Base-by-base conservation (phyloP, 352 stramenopile genomes). In the Pythium diclinum region DNA sequence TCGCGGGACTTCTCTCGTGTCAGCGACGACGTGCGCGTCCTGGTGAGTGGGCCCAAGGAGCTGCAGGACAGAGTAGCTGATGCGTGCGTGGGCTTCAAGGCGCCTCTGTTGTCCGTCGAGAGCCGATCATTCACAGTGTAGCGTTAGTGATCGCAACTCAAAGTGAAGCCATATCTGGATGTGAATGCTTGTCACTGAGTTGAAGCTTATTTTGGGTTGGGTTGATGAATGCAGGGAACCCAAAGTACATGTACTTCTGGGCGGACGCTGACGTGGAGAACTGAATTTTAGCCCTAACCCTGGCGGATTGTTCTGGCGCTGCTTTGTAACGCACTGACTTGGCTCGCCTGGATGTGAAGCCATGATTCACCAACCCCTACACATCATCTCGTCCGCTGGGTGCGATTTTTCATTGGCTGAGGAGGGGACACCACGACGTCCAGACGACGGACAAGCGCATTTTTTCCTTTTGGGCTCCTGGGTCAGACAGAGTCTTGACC, bases 91-190 rank as follows among this genome's bases (percentile, higher is more conserved):
- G 30, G 36, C 19, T 71, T 63, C 33, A 48, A 21, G n/a, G 44
- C 65, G 16, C 65, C 56, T 6, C 13, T 67, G 3, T 6, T 71
- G 34, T 54, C 65, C 1, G 65, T 71, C 6, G 65, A 71, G 36
- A 63, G 65, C 51, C 65, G 65, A 47, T 71, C 65, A 42, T 71
- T 71, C 36, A 57, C 58, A n/a, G 34, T 71, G 46, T 56, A 56
- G 32, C 25, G 25, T 28, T 28, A 28, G 25, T 28, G 25, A 28
- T 28, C 25, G 25, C 25, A 28, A 28, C 25, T 28, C 25, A 28
- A 28, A 62, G 30, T 62, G 56, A 53, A 54, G 56, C 56, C 40
- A 62, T 58, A 16, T 40, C 16, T 42, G n/a, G 34, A 38, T 21
- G 23, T 19, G 36, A 60, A 21, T 40, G 25, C 49, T 40, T 40